Conservation (phyloP, 2,329 filamentous ascomycete genomes). For the Didymella exigua region DNA sequence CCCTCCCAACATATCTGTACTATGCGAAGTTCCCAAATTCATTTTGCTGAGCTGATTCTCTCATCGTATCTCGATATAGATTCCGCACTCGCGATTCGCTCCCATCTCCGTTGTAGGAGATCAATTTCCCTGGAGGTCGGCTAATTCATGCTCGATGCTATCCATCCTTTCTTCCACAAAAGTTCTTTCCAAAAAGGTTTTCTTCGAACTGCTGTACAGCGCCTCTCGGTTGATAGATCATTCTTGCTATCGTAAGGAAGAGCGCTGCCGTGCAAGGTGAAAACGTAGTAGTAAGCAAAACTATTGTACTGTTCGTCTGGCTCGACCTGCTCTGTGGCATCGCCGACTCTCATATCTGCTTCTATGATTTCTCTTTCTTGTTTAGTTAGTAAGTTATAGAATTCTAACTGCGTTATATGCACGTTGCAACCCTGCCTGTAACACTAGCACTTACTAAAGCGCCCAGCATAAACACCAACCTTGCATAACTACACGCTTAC, state of each 20-base stretch:
- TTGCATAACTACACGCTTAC: too few species aligned
- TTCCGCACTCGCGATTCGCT: not conserved
- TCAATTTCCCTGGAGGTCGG: not conserved
- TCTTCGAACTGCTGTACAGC: not conserved
- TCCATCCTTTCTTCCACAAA: not conserved
- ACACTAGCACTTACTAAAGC: too few species aligned
- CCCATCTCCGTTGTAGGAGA: not conserved
- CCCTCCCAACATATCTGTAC: not conserved
- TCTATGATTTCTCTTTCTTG: too few species aligned
- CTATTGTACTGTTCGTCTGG: not conserved
- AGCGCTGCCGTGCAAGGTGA: not conserved
- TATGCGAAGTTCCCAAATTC: not conserved
- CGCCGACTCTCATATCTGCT: too few species aligned
- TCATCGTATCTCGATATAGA: not conserved
- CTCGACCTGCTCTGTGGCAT: not conserved
- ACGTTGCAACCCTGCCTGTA: too few species aligned
- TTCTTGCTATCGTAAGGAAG: not conserved
- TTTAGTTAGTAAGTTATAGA: too few species aligned
- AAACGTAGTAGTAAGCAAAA: not conserved
- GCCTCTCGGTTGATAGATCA: not conserved
- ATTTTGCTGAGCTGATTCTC: not conserved
- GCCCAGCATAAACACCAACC: too few species aligned
- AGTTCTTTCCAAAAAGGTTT: not conserved
- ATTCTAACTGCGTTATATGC: too few species aligned
- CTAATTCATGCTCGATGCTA: not conserved